Base-by-base conservation (phyloP, 2,329 filamentous ascomycete species). In the Fusarium oligoseptatum region DNA sequence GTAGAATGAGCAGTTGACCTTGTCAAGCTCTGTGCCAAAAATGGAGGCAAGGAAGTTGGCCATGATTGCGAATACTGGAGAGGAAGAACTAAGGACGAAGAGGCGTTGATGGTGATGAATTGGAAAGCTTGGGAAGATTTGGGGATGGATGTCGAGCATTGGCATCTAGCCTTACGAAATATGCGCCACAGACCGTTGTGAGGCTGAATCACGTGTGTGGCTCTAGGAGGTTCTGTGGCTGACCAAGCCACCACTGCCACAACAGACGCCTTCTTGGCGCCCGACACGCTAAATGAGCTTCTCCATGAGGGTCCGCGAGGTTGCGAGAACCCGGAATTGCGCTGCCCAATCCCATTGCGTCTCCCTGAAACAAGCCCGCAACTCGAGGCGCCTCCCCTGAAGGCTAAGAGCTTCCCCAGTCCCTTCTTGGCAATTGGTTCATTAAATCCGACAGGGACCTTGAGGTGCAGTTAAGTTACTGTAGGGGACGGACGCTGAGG, bases 1-100 rank as follows among this genome's bases (percentile, higher is more conserved):
- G 92, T 99, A 99, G 91, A 99, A 99, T 67, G 94, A 97, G 91
- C 97, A 98, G 90, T 98, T 98, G 88, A 98, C 95, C 83, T 96
- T 99, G 92, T 99, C 97, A 85, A 98, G 97, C 90, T 99, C 97
- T 34, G 97, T 99, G 81, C 97, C 97, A 89, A 99, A 99, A 87
- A 99, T 99, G 83, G 95, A 98, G 81, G 97, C 97, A 84, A 99
- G 94, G 84, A 98, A 98, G 89, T 98, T 98, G 82, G 95, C 95
- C 95, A 98, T 98, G 68, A 61, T 84, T 78, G 70, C 32, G 55
- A 37, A 64, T 60, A 70, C 43, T 56, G 57, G 8, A 39, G 52
- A 5, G 37, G n/a, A 55, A 45, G 68, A 37, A 64, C 55, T 24
- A 7, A 43, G 39, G 66, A 37, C 57, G 67, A 41, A 41, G 66